Conservation (phyloP, 2,329 filamentous ascomycete genomes). For the Cadophora malorum region DNA sequence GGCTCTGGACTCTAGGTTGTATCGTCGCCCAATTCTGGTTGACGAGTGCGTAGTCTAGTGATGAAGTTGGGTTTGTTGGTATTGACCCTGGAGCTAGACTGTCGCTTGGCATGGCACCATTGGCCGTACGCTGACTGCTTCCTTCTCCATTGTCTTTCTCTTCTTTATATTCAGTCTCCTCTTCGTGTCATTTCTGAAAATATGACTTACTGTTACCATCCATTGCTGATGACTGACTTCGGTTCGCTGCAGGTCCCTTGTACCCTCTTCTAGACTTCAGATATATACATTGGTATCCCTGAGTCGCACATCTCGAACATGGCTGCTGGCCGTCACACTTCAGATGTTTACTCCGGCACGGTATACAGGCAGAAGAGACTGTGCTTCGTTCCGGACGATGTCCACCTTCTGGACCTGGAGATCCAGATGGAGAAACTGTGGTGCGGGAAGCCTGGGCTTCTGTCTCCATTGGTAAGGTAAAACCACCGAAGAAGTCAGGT, state of each 20-base stretch:
- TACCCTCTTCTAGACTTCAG: constrained; percentile 77
- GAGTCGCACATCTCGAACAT: constrained; percentile 68
- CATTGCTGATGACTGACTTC: constrained; percentile 44
- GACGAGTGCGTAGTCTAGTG: constrained; percentile 3
- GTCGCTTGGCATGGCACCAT: neutral
- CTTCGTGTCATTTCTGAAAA: neutral
- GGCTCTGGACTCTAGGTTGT: neutral
- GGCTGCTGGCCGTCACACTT: constrained; percentile 76
- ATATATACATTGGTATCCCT: constrained; percentile 70
- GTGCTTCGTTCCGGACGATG: constrained; percentile 9
- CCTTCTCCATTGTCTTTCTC: neutral
- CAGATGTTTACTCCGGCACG: constrained; percentile 60
- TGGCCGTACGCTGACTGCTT: neutral
- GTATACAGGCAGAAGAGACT: constrained; percentile 34
- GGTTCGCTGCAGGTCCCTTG: constrained; percentile 66
- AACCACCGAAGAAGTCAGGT: neutral
- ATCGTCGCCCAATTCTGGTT: constrained; percentile 14
- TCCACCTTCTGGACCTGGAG: neutral
- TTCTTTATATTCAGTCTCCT: constrained; percentile 5
- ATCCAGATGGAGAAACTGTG: constrained; percentile 3
- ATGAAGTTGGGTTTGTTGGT: neutral
- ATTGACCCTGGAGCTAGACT: neutral
- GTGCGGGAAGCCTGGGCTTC: neutral
- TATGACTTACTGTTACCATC: constrained; percentile 32
- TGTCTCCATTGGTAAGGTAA: neutral